Evolutionary conservation across 2,329 filamentous ascomycete species (phyloP).

Genomic region (Aspergillus japonicus): DNA sequence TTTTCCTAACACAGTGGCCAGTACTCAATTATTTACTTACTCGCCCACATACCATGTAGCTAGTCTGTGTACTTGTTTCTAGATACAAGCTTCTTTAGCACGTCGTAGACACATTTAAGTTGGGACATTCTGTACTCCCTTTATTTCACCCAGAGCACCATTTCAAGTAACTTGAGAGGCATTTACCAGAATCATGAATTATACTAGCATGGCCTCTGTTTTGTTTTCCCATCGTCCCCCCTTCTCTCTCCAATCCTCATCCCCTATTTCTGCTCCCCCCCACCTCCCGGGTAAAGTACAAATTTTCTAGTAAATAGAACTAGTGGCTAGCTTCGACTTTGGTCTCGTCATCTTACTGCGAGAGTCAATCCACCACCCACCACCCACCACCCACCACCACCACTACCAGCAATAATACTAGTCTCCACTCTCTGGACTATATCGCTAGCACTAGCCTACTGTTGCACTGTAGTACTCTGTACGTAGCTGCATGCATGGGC

Average conservation of each 20-base stretch:
- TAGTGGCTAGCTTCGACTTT: neutral
- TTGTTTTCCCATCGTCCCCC: no score
- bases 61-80: no score
- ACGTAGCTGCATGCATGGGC: slow-evolving; percentile 29
- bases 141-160: neutral
- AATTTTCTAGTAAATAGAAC: neutral
- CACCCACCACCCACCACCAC: slow-evolving; percentile 16
- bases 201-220: neutral
- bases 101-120: neutral
- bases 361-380: slow-evolving; percentile 15
- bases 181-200: neutral
- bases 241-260: neutral
- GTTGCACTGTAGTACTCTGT: neutral
- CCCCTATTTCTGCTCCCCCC: neutral
- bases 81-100: neutral
- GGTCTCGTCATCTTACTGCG: slow-evolving; percentile 15
- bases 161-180: neutral
- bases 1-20: neutral
- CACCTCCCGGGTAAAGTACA: neutral
- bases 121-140: neutral
- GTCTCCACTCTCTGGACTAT: slow-evolving; percentile 27
- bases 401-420: slow-evolving; percentile 15
- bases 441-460: slow-evolving; percentile 25
- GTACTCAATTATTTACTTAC: neutral
- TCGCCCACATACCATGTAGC: neutral